Evolutionary conservation across 108 stramenopile genomes (phyloP), one percentile per base, ranked within the genome.

Genomic region (Epithemia pelagica): DNA sequence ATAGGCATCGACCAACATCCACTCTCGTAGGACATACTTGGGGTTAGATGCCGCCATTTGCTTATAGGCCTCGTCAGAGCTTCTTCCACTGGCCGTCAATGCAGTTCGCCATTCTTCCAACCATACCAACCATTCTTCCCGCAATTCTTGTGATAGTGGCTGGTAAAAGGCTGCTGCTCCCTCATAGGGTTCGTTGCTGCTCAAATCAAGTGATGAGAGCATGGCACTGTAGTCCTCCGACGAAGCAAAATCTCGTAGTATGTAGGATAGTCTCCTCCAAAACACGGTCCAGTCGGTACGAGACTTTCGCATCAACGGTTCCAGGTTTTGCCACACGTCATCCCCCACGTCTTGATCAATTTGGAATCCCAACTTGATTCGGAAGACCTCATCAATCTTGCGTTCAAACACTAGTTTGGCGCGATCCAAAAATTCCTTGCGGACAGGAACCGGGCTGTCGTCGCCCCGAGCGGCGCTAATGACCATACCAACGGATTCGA

Each of bases 1-100:
- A 68, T 95, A 95, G 1, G 94, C 87, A 58, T 95, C 89, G 19
- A 92, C 90, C 62, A 95, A 65, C 85, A 90, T 95, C 90, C 88
- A 88, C 70, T 92, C 90, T 57, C 86, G 61, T 19, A 95, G 65
- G 0, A 89, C 84, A 69, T 82, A 92, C 32, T 95, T 92, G 30
- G 90, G 89, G 74, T 90, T 92, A 27, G 73, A 64, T 10, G 63
- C 51, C 28, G 71, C 54, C 91, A 92, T 92, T 61, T 69, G 67
- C 58, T 87, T 78, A 37, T 46, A 74, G 1, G 67, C 57, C 27
- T 62, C 61, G 1, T 72, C 29, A 0, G 68, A 54, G n/a, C 61
- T 32, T 2, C 15, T 37, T 25, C 65, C 61, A 23, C 58, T 53
- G 10, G 37, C 54, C 25, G 62, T 54, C 0, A 89, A 63, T n/a